Conservation (phyloP, 1,284 basidiomycete species). For the Apiotrichum domesticum region DNA sequence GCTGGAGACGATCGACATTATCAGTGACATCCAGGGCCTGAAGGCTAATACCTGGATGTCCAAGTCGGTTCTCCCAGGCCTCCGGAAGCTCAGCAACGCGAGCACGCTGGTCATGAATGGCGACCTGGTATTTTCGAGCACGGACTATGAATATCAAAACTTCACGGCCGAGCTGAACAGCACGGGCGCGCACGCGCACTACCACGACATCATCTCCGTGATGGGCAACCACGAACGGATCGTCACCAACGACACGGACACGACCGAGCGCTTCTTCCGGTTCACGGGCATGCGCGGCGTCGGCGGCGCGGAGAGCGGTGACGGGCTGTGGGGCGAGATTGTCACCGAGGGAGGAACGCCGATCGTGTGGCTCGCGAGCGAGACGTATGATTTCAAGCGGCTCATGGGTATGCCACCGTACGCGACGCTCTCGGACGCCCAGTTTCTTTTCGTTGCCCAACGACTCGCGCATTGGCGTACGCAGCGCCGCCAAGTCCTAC, state of each 20-base stretch:
- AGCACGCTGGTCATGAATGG: slow-evolving; percentile 7
- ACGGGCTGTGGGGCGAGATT: slow-evolving; percentile 4
- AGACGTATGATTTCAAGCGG: not conserved
- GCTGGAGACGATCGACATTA: slow-evolving; percentile 4
- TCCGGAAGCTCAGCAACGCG: not conserved
- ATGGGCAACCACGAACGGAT: slow-evolving; percentile 6
- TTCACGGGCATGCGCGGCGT: not conserved
- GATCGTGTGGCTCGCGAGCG: slow-evolving; percentile 4
- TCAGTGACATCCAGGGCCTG: slow-evolving; percentile 5
- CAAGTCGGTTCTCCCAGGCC: not conserved
- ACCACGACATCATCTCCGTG: not conserved
- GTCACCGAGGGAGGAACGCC: not conserved
- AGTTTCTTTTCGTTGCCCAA: slow-evolving; percentile 4
- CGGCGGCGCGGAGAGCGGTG: not conserved
- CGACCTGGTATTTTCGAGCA: not conserved
- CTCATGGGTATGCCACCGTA: not conserved
- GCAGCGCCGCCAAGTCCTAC: not conserved
- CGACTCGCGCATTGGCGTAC: not conserved
- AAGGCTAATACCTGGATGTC: not conserved
- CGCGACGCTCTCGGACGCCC: not conserved
- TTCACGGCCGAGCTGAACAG: not conserved
- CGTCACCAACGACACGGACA: too few species aligned
- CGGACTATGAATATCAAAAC: not conserved
- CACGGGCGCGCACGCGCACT: not conserved
- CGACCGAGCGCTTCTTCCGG: not conserved